phyloP scores from a whole-genome alignment of 768 basidiomycete species.

The Termitomyces sp. region DNA sequence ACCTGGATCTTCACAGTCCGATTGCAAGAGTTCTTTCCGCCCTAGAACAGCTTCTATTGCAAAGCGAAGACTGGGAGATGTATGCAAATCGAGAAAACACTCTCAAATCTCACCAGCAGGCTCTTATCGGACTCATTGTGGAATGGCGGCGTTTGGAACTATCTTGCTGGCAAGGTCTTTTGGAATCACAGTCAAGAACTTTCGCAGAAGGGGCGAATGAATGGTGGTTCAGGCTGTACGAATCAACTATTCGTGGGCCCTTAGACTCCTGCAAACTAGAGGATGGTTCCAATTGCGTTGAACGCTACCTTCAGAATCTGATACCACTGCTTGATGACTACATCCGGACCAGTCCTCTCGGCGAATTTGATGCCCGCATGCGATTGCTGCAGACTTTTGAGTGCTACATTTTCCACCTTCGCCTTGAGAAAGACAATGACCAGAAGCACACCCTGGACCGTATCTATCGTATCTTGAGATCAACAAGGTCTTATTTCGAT shows the following conservation, averaged over 20 bases:
- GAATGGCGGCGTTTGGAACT: constrained; percentile 90
- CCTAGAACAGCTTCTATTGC: constrained; percentile 78
- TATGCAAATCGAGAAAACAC: constrained; percentile 92
- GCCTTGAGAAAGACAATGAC: constrained; percentile 20
- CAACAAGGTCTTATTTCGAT: constrained; percentile 56
- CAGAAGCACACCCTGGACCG: constrained; percentile 34
- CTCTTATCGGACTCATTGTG: constrained; percentile 68
- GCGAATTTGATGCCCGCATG: constrained; percentile 72
- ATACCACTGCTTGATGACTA: constrained; percentile 80
- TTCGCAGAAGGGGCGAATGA: constrained; percentile 42
- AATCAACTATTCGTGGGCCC: constrained; percentile 62
- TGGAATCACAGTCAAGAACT: constrained; percentile 61
- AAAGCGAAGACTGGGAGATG: constrained; percentile 94
- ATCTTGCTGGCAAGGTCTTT: constrained; percentile 75
- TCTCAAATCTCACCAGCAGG: constrained; percentile 59
- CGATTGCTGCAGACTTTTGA: constrained; percentile 65
- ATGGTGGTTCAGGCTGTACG: constrained; percentile 93
- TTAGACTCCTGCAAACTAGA: constrained; percentile 37
- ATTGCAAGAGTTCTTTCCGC: constrained; percentile 78
- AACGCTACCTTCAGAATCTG: constrained; percentile 56
- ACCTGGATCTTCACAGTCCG: constrained; percentile 58
- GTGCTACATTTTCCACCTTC: constrained; percentile 35
- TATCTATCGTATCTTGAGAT: constrained; percentile 52
- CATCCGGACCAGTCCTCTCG: constrained; percentile 68
- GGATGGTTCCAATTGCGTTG: constrained; percentile 26